Evolutionary conservation across 208 protist genomes (phyloP).

Genomic region (Trypanosoma boissoni): DNA sequence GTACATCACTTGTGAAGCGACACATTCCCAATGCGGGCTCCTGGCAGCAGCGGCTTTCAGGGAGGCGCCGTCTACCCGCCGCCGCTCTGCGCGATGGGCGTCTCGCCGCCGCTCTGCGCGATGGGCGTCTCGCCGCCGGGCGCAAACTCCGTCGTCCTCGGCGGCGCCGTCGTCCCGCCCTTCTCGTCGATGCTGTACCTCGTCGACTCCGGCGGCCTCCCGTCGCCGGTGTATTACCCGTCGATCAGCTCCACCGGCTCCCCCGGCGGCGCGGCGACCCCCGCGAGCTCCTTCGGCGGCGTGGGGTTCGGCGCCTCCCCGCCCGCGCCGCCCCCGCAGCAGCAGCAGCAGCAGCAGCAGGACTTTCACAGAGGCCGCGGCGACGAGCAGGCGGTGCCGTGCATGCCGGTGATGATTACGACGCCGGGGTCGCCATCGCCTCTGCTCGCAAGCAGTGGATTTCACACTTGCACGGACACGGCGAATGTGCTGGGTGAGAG

Average conservation of each 20-base stretch:
- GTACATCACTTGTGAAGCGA: no score
- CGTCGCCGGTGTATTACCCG: neutral
- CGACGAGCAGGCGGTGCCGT: constrained; percentile 4
- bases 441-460: neutral
- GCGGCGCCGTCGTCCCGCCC: no score
- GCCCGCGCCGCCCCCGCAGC: no score
- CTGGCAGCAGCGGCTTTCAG: neutral
- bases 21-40: no score
- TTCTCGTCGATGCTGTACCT: neutral
- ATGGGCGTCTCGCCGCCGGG: neutral
- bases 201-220: neutral
- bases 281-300: no score
- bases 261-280: no score
- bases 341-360: no score
- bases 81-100: constrained; percentile 2
- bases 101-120: constrained; percentile 4
- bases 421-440: neutral
- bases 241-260: neutral
- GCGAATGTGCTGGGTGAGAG: neutral
- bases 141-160: no score
- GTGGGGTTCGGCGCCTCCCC: no score
- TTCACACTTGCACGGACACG: neutral
- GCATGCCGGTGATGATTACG: neutral
- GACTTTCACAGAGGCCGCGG: neutral
- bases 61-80: constrained; percentile 9